Percentiles rank a stretch among this genome's conserved stretches.
Conservation (phyloP, 306 rosid species). For the Mucuna pruriens region DNA sequence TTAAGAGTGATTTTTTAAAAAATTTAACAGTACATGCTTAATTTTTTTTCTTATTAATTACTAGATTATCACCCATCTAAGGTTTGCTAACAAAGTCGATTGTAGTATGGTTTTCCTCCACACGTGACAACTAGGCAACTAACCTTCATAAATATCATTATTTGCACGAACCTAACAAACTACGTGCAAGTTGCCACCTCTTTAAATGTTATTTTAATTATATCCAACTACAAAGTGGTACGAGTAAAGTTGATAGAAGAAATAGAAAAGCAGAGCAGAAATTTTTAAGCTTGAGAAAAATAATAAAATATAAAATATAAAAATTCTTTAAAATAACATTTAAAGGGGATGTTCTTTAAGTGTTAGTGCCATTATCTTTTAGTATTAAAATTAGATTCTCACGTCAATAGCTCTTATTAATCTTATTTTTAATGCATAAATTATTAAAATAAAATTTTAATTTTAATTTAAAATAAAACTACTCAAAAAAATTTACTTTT, state of each 20-base stretch:
- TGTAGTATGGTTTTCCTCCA: not conserved
- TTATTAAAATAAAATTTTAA: not conserved
- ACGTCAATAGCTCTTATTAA: not conserved
- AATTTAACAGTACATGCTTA: not conserved
- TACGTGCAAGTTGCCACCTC: conserved; percentile 17
- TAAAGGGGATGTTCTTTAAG: not conserved
- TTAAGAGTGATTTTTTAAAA: not conserved
- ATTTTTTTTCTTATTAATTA: not conserved
- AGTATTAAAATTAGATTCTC: not conserved
- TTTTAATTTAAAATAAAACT: too few species aligned
- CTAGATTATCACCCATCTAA: not conserved
- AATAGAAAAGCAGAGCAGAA: not conserved
- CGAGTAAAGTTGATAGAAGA: not conserved
- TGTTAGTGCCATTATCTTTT: not conserved
- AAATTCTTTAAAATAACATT: not conserved
- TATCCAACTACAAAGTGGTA: conserved; percentile 2
- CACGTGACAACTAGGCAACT: conserved; percentile 30
- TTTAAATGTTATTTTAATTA: not conserved
- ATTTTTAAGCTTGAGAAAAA: not conserved
- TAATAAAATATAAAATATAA: not conserved
- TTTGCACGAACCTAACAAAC: conserved; percentile 31
- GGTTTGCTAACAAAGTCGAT: not conserved
- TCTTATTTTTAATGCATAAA: not conserved
- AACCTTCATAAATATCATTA: conserved; percentile 40
- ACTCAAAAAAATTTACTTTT: too few species aligned